These are phyloP conservation scores for Colletotrichum orchidophilum DNA, from an alignment of 2,329 filamentous ascomycete genomes.

Conservation along the genomic window DNA sequence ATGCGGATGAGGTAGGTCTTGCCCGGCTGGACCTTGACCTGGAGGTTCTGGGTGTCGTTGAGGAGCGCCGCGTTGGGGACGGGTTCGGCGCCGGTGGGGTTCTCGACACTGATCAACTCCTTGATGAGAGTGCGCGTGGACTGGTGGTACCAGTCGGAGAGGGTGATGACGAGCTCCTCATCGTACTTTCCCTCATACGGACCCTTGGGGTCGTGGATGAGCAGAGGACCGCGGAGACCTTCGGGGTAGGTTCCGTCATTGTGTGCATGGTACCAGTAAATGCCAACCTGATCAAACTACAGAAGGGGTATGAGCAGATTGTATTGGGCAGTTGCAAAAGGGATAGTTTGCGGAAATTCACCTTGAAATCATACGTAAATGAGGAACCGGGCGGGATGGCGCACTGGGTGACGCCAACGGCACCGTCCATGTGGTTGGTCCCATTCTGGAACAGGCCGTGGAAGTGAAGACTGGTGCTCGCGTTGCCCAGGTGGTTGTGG, in stretches of 20 bases:
- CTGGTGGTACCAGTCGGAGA: constrained; percentile 70
- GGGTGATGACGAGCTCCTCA: constrained; percentile 63
- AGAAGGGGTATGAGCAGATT: background rate
- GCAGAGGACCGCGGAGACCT: constrained; percentile 64
- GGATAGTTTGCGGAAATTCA: constrained; percentile 38
- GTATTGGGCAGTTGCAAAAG: background rate
- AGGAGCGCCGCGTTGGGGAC: constrained; percentile 62
- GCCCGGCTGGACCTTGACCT: constrained; percentile 54
- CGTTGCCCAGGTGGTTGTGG: constrained; percentile 59
- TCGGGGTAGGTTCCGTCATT: constrained; percentile 63
- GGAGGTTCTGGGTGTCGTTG: constrained; percentile 58
- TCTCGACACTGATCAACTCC: constrained; percentile 56
- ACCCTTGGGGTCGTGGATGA: constrained; percentile 61
- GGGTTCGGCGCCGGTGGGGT: constrained; percentile 63
- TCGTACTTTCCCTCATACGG: constrained; percentile 60
- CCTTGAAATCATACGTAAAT: constrained; percentile 67
- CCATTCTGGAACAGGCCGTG: constrained; percentile 70
- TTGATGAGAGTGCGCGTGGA: constrained; percentile 59
- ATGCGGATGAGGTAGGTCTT: constrained; percentile 65
- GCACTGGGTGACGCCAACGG: constrained; percentile 65
- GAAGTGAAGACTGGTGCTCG: constrained; percentile 64
- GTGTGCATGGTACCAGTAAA: constrained; percentile 67
- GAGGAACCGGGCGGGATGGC: constrained; percentile 59
- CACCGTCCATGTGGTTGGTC: constrained; percentile 69
- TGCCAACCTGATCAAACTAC: constrained; percentile 39